Conservation (phyloP, 192 early-diverging fungal species). For the Radiomyces spectabilis region DNA sequence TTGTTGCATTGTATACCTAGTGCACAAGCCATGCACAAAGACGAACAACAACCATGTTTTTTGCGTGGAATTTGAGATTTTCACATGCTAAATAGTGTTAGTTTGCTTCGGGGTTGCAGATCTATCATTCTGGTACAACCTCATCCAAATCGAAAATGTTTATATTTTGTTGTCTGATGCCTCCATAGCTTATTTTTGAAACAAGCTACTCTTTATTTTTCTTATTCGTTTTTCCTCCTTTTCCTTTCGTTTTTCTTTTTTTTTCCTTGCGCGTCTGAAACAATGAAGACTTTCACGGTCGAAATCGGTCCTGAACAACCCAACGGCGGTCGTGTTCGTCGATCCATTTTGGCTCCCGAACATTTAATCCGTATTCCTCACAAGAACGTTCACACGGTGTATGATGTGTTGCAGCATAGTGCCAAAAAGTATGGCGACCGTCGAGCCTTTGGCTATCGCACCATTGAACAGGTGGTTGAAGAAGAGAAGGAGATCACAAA, state of each 20-base stretch:
- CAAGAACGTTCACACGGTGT: slow-evolving; percentile 54
- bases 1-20: too few relatives aligned
- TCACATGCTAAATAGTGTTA: too few relatives aligned
- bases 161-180: not conserved
- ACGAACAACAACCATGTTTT: too few relatives aligned
- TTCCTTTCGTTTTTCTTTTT: slow-evolving; percentile 1
- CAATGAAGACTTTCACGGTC: slow-evolving; percentile 16
- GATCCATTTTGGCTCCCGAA: slow-evolving; percentile 36
- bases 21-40: too few relatives aligned
- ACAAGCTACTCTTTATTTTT: not conserved
- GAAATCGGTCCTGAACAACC: slow-evolving; percentile 21
- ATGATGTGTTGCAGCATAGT: slow-evolving; percentile 61
- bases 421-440: slow-evolving; percentile 45
- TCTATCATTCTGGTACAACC: too few relatives aligned
- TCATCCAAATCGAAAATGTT: too few relatives aligned
- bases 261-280: not conserved
- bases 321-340: slow-evolving; percentile 29
- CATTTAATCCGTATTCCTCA: slow-evolving; percentile 34
- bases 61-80: too few relatives aligned
- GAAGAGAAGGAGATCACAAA: slow-evolving; percentile 72
- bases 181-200: not conserved
- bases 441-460: slow-evolving; percentile 65
- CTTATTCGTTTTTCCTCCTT: not conserved
- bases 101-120: too few relatives aligned
- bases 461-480: slow-evolving; percentile 53